Percentiles rank a stretch among this genome's conserved stretches.
Conservation (phyloP, 2,329 filamentous ascomycete genomes). For the Arthroderma sp. region DNA sequence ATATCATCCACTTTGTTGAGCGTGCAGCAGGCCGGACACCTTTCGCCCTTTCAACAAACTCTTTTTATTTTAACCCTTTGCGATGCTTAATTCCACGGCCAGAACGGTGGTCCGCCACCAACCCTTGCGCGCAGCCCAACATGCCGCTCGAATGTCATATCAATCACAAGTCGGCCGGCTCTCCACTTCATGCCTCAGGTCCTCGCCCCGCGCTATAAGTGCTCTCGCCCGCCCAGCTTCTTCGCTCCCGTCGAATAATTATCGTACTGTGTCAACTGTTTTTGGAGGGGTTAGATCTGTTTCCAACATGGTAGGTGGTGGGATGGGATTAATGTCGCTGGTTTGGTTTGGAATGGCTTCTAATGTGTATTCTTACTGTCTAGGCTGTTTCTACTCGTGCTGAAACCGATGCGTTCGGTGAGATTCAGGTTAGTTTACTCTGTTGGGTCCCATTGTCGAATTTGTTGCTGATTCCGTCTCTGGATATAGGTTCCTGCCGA, state of each 20-base stretch:
- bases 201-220: constrained; percentile 3
- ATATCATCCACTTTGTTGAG: too few species aligned
- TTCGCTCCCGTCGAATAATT: neutral
- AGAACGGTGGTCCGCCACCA: neutral
- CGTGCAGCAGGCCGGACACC: neutral
- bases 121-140: neutral
- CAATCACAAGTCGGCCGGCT: too few species aligned
- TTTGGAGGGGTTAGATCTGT: neutral
- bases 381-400: constrained; percentile 45
- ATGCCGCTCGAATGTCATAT: neutral
- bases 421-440: constrained; percentile 52
- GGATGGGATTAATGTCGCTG: neutral
- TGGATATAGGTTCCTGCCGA: constrained; percentile 55
- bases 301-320: neutral
- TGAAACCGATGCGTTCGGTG: constrained; percentile 96
- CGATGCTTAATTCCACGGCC: constrained; percentile 5
- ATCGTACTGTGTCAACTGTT: neutral
- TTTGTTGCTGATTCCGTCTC: neutral
- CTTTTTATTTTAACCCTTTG: neutral
- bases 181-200: neutral
- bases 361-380: too few species aligned
- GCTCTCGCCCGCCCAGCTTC: neutral
- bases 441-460: neutral
- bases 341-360: constrained; percentile 5
- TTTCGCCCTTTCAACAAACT: neutral